phyloP scores from a whole-genome alignment of 202 grass and related monocot species.

The Bolboschoenoplectus hybrid region DNA sequence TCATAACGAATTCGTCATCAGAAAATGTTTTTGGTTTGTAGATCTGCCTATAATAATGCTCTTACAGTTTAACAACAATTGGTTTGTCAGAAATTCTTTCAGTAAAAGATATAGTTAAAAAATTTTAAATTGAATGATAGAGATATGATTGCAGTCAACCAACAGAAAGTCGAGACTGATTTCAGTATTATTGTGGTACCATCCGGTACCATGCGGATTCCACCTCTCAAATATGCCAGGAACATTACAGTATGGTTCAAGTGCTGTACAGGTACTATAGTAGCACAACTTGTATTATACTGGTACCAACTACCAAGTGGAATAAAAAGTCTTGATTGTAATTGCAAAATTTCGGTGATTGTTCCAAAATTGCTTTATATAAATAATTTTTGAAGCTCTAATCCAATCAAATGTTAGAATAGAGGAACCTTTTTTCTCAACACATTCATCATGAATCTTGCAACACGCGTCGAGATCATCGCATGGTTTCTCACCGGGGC shows the following conservation, averaged over 20 bases:
- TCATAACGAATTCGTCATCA: neutral
- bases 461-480: slow-evolving; percentile 90
- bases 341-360: neutral
- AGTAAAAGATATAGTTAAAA: neutral
- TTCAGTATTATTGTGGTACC: neutral
- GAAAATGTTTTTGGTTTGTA: slow-evolving; percentile 8
- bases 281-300: neutral
- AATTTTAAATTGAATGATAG: neutral
- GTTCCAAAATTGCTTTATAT: neutral
- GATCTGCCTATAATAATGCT: neutral
- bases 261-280: neutral
- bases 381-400: neutral
- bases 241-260: neutral
- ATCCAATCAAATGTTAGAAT: neutral
- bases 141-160: neutral
- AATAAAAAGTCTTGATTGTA: neutral
- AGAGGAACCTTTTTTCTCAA: slow-evolving; percentile 69
- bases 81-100: neutral
- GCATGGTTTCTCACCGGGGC: slow-evolving; percentile 80
- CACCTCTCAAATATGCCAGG: neutral
- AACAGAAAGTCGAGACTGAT: neutral
- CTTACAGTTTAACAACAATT: neutral
- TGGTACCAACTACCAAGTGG: no score
- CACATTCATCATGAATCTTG: slow-evolving; percentile 71
- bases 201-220: neutral